These are phyloP conservation scores for Fusarium buharicum DNA, from an alignment of 2,329 filamentous ascomycete species.

Conservation along the genomic window DNA sequence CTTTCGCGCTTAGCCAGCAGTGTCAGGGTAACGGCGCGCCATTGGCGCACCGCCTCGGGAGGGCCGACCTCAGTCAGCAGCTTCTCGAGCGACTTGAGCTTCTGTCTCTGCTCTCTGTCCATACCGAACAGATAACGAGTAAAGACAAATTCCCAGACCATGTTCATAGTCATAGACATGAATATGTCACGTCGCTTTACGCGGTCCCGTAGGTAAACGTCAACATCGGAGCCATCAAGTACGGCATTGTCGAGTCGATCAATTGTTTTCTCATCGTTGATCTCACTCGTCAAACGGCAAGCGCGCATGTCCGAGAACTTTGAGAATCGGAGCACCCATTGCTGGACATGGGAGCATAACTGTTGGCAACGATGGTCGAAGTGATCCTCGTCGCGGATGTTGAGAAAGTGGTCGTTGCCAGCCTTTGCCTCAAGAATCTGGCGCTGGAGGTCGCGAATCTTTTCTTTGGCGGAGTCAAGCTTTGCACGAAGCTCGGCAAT, in stretches of 20 bases:
- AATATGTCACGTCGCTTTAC: constrained; percentile 92
- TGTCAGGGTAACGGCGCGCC: constrained; percentile 94
- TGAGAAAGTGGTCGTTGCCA: constrained; percentile 77
- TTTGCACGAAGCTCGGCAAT: constrained; percentile 81
- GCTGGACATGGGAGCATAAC: constrained; percentile 93
- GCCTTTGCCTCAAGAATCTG: constrained; percentile 69
- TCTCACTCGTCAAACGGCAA: constrained; percentile 83
- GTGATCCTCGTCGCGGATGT: constrained; percentile 88
- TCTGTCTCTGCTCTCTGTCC: constrained; percentile 97
- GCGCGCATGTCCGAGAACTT: constrained; percentile 95
- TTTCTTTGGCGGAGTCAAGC: constrained; percentile 75
- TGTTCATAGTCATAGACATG: constrained; percentile 98
- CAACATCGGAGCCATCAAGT: constrained; percentile 92
- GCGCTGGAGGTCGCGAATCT: constrained; percentile 63
- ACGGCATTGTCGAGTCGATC: constrained; percentile 94
- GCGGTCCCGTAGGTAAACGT: constrained; percentile 86
- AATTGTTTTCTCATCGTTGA: constrained; percentile 92
- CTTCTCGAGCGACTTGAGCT: constrained; percentile 96
- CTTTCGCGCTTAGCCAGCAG: constrained; percentile 81
- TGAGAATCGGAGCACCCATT: constrained; percentile 97
- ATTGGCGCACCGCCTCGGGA: constrained; percentile 88
- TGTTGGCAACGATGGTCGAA: constrained; percentile 95
- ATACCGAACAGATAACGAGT: constrained; percentile 98
- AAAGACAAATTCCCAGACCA: constrained; percentile 99
- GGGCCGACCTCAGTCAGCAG: constrained; percentile 89